Evolutionary conservation across 306 rosid species (phyloP), one percentile per base, ranked within the genome.

Genomic region (Sophora flavescens): DNA sequence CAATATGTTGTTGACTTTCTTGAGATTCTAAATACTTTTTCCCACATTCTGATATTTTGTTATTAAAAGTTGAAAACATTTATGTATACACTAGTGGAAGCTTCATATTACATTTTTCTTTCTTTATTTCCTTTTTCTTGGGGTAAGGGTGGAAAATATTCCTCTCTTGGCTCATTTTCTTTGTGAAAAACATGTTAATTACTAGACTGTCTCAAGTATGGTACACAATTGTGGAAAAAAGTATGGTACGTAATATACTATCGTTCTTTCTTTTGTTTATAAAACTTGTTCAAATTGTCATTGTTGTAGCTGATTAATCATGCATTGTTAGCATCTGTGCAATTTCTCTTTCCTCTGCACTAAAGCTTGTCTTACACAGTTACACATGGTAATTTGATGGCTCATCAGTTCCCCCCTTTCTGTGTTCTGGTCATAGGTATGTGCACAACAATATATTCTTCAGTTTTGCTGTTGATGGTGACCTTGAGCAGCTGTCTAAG

Each of bases 391-490:
- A 61, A 7, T 8, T 65, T 62, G 58, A 63, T 41, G 75, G 57
- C 78, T 67, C 16, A 9, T 52, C 45, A 53, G 35, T 68, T 63
- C 32, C 32, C 32, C 32, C 32, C 32, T 30, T 30, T 30, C 32
- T 30, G 32, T 30, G 32, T 30, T 30, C 32, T 69, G 60, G 60
- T 74, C 63, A 61, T 73, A 96, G 99, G 99, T 96, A 96, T 50
- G 99, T 96, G 75, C 99, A 96, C 93, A 92, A 96, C 79, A 96
- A 91, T 81, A 96, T 96, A 81, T 96, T 96, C 93, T 96, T 91
- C 48, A 96, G 99, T 83, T 96, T 96, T 80, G 98, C 99, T 72
- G 87, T 96, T 87, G 99, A 96, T 87, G 97, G 91, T 66, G 99
- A 96, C 82, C 93, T 91, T 86, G 98, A 96, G 83, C 88, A 91